phyloP scores from a whole-genome alignment of 2,329 filamentous ascomycete species.

The Colletotrichum musae region DNA sequence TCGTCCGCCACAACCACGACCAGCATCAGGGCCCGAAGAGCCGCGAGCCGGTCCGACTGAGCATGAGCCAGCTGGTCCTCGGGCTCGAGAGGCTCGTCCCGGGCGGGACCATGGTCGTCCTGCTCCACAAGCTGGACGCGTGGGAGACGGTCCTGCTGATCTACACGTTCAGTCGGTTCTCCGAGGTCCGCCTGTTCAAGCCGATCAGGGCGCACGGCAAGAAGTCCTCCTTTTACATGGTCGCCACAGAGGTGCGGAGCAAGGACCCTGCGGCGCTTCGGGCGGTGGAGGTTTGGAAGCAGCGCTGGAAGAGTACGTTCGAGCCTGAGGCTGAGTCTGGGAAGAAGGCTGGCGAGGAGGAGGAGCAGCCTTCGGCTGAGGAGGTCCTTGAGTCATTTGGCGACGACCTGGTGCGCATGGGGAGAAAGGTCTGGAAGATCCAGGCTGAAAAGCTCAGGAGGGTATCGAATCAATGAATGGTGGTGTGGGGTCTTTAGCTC shows the following conservation, averaged over 20 bases:
- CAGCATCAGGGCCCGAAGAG: conserved; percentile 52
- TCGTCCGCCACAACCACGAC: conserved; percentile 57
- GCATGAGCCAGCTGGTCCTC: conserved; percentile 57
- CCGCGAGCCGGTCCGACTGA: conserved; percentile 55
- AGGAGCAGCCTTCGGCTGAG: conserved; percentile 41
- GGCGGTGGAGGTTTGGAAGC: conserved; percentile 58
- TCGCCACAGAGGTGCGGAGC: conserved; percentile 60
- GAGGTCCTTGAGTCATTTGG: conserved; percentile 55
- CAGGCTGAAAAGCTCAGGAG: conserved; percentile 50
- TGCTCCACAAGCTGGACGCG: conserved; percentile 64
- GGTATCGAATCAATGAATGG: too few relatives aligned
- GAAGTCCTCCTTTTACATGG: conserved; percentile 67
- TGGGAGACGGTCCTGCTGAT: conserved; percentile 56
- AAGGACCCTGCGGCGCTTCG: conserved; percentile 47
- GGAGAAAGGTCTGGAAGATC: conserved; percentile 51
- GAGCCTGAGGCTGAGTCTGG: conserved; percentile 41
- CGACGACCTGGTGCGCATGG: conserved; percentile 48
- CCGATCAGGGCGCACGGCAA: conserved; percentile 55
- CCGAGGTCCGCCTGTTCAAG: conserved; percentile 61
- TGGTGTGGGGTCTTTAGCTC: too few relatives aligned
- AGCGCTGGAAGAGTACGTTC: conserved; percentile 59
- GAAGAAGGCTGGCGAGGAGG: background rate
- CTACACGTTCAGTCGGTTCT: conserved; percentile 57
- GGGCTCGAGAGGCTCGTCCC: conserved; percentile 60
- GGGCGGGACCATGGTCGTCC: conserved; percentile 65